These are phyloP conservation scores for Fusarium armeniacum DNA, from an alignment of 2,329 filamentous ascomycete genomes.

Conservation along the genomic window DNA sequence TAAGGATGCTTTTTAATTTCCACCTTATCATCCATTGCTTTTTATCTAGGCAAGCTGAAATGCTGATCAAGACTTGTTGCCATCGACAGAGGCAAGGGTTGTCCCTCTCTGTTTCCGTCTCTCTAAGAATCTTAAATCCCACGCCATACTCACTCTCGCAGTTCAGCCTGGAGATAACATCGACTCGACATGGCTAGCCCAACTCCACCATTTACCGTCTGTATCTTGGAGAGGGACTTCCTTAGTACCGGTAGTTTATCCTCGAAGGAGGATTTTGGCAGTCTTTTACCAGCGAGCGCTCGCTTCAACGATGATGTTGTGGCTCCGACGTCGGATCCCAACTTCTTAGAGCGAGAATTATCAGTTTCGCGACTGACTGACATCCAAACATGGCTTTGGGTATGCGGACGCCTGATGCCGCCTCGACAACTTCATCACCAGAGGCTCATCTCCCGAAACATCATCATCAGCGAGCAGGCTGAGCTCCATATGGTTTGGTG, in stretches of 20 bases:
- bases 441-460: conserved; percentile 51
- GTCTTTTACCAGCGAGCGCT: conserved; percentile 30
- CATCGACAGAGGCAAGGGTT: not conserved
- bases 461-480: conserved; percentile 56
- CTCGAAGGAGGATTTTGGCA: not conserved
- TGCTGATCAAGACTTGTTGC: not conserved
- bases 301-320: conserved; percentile 38
- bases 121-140: not conserved
- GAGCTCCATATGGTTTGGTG: conserved; percentile 59
- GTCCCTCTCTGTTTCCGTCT: conserved; percentile 8
- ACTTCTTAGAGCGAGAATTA: conserved; percentile 35
- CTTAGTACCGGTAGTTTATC: not conserved
- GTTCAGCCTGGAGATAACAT: not conserved
- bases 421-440: conserved; percentile 58
- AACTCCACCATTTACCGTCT: conserved; percentile 30
- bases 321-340: conserved; percentile 30
- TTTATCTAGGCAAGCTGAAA: not conserved
- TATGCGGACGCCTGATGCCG: conserved; percentile 50
- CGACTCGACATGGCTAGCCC: conserved; percentile 21
- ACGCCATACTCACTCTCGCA: not conserved
- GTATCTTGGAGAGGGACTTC: conserved; percentile 19
- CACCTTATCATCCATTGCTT: not conserved
- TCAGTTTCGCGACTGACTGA: conserved; percentile 39
- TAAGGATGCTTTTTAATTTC: conserved; percentile 26
- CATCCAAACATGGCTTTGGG: conserved; percentile 41